Evolutionary conservation across 305 asterid species (phyloP).

Genomic region (Euphrasia arctica): DNA sequence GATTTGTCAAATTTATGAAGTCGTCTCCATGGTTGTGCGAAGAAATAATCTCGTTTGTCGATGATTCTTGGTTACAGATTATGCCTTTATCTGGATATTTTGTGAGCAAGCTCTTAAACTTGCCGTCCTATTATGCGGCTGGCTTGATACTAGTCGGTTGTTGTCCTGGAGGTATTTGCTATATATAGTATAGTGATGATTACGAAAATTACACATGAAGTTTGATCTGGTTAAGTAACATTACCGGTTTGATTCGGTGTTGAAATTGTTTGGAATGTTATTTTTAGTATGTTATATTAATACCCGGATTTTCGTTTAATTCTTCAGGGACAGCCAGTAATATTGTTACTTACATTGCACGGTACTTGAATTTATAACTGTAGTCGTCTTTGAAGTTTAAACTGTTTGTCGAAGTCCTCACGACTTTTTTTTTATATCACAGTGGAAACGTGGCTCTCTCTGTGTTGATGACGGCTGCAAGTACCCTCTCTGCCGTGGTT

Average conservation of each 20-base stretch:
- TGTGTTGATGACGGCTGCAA: constrained; percentile 94
- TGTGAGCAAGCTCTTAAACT: constrained; percentile 76
- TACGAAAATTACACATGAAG: no score
- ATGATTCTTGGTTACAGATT: constrained; percentile 40
- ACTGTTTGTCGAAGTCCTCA: constrained; percentile 28
- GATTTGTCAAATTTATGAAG: background rate
- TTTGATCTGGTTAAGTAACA: no score
- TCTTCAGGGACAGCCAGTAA: constrained; percentile 89
- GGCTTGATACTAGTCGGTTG: constrained; percentile 90
- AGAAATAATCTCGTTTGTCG: background rate
- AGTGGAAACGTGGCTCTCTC: constrained; percentile 98
- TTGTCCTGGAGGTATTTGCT: constrained; percentile 83
- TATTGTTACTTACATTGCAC: constrained; percentile 91
- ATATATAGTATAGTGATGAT: background rate
- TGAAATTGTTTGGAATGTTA: background rate
- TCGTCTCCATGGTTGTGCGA: no score
- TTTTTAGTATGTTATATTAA: constrained; percentile 3
- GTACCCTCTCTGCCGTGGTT: constrained; percentile 92
- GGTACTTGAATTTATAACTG: constrained; percentile 40
- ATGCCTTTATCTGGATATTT: constrained; percentile 86
- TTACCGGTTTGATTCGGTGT: background rate
- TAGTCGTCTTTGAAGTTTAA: constrained; percentile 1
- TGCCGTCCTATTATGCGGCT: constrained; percentile 93
- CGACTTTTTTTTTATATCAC: constrained; percentile 24
- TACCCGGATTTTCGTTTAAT: constrained; percentile 21